Base-by-base conservation (phyloP, 768 basidiomycete species). In the Mycena vitilis region DNA sequence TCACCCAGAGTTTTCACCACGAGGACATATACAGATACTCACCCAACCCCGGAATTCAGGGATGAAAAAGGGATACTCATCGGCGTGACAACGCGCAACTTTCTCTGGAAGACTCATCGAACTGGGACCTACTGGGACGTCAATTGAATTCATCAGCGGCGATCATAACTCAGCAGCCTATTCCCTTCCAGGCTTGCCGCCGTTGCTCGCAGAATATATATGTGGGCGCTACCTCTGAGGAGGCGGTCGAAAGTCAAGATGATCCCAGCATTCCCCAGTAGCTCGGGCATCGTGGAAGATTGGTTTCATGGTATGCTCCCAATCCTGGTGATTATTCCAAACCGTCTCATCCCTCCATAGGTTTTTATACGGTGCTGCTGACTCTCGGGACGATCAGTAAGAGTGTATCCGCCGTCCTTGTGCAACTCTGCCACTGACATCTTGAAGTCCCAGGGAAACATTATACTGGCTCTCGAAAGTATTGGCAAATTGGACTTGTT, bases 281-380 rank as follows among this genome's bases (percentile, higher is more conserved):
- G n/a, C 53, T 48, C 59, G 10, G 34, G 51, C 53, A 57, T 68
- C 15, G 60, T 68, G 22, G 66, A 68, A 53, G 36, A 62, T 30
- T 68, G 66, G 66, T 56, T 68, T 30, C 34, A 68, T 56, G 66
- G 66, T 62, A 51, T 37, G 7, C 34, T 23, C 30, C 5, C 56
- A 13, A 22, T 51, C 37, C 38, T 10, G 51, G 11, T 23, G 40
- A 11, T 12, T 11, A 42, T 4, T 16, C 11, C 25, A 34, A 30
- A 12, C 1, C 16, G 5, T 0, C 16, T 15, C 3, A 13, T 51
- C 25, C 51, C 45, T 13, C n/a, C 2, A 40, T 40, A 40, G 9
- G 52, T 30, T 30, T 68, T 34, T 68, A 68, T 36, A 68, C 60
- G 4, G 47, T 68, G 53, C 30, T 68, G 30, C 44, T 62, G n/a